Percentiles rank a stretch among this genome's conserved stretches.
These are phyloP conservation scores for Schrenkiella parvula DNA, from an alignment of 345 rosid genomes.

Conservation along the genomic window DNA sequence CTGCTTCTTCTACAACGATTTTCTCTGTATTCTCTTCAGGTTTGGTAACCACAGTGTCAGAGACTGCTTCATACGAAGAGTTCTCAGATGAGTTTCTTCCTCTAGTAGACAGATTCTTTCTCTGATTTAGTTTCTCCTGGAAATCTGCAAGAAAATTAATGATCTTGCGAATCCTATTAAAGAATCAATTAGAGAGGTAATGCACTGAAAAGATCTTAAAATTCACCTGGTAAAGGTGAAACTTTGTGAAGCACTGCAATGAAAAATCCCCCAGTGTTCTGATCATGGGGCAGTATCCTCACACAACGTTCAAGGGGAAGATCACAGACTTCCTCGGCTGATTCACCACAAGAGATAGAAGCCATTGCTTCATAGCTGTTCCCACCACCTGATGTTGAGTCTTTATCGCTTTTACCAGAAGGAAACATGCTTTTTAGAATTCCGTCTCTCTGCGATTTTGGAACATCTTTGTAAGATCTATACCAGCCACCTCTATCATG, in stretches of 20 bases:
- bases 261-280: slow-evolving; percentile 92
- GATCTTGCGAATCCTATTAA: not conserved
- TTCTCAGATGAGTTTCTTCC: slow-evolving; percentile 32
- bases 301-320: slow-evolving; percentile 81
- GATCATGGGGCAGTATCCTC: slow-evolving; percentile 96
- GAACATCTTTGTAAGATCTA: slow-evolving; percentile 64
- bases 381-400: not conserved
- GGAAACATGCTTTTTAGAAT: slow-evolving; percentile 81
- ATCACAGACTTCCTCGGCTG: slow-evolving; percentile 57
- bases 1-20: slow-evolving; percentile 29
- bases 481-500: slow-evolving; percentile 70
- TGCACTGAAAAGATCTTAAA: not conserved
- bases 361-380: slow-evolving; percentile 1
- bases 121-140: slow-evolving; percentile 36
- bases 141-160: slow-evolving; percentile 35
- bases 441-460: slow-evolving; percentile 46
- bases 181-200: not conserved
- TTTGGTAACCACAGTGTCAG: slow-evolving; percentile 31
- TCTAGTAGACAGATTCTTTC: slow-evolving; percentile 19
- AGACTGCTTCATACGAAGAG: slow-evolving; percentile 28
- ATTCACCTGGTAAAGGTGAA: slow-evolving; percentile 68
- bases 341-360: slow-evolving; percentile 24
- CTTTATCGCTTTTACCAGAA: slow-evolving; percentile 45
- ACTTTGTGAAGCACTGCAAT: slow-evolving; percentile 77
- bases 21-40: slow-evolving; percentile 37